phyloP scores from a whole-genome alignment of 306 rosid genomes.

The Lablab purpureus region DNA sequence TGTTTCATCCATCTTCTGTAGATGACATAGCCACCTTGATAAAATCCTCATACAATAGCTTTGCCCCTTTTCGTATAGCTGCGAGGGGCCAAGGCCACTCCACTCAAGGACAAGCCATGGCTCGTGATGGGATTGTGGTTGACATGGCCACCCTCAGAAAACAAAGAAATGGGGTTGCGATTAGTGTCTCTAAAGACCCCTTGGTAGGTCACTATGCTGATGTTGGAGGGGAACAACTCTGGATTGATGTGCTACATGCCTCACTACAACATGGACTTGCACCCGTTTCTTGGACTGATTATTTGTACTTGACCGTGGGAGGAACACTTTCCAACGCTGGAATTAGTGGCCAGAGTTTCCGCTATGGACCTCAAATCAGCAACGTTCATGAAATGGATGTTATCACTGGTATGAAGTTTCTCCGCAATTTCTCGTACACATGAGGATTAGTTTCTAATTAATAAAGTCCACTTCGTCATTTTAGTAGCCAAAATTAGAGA shows the following conservation, averaged over 20 bases:
- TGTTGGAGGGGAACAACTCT: constrained; percentile 74
- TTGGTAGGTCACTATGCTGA: constrained; percentile 61
- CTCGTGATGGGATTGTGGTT: constrained; percentile 66
- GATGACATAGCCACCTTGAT: constrained; percentile 56
- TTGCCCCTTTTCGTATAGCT: constrained; percentile 59
- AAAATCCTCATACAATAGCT: constrained; percentile 50
- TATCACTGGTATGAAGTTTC: constrained; percentile 61
- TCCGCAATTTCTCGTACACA: neutral
- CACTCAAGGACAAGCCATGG: constrained; percentile 75
- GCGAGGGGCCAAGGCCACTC: constrained; percentile 82
- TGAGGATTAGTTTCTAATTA: neutral
- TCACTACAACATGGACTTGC: constrained; percentile 66
- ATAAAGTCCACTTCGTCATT: neutral
- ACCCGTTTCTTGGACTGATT: constrained; percentile 81
- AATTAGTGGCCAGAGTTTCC: constrained; percentile 70
- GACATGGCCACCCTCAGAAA: constrained; percentile 60
- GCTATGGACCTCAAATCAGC: constrained; percentile 78
- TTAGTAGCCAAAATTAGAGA: neutral
- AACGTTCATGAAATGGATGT: constrained; percentile 78
- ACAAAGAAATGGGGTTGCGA: constrained; percentile 28
- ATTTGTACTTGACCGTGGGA: constrained; percentile 69
- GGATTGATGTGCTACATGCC: constrained; percentile 67
- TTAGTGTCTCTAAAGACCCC: constrained; percentile 46
- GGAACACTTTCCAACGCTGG: constrained; percentile 87
- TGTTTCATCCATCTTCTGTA: constrained; percentile 67